Percentiles rank a stretch among this genome's conserved stretches.
Conservation (phyloP, 306 rosid genomes). For the Quercus variabilis region DNA sequence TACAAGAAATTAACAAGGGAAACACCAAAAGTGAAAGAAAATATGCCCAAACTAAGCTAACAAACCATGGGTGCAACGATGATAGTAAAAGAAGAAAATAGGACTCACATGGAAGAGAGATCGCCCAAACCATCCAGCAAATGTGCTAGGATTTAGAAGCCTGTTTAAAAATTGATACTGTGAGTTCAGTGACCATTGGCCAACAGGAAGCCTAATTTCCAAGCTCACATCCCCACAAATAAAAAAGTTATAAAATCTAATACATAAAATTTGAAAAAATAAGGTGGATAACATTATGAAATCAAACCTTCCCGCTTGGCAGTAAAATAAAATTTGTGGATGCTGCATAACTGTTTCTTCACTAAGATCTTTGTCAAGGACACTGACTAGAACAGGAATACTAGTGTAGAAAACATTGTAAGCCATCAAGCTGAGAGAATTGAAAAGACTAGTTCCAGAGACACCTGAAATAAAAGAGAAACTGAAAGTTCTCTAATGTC, state of each 20-base stretch:
- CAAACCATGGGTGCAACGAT: neutral
- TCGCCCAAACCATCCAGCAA: constrained; percentile 99
- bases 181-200: constrained; percentile 13
- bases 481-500: constrained; percentile 55
- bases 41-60: neutral
- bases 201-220: neutral
- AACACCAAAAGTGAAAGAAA: neutral
- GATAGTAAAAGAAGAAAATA: constrained; percentile 7
- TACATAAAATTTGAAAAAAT: neutral
- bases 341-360: constrained; percentile 98
- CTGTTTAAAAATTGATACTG: constrained; percentile 39
- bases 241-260: neutral
- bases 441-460: constrained; percentile 98
- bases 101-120: constrained; percentile 93
- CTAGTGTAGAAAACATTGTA: constrained; percentile 99
- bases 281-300: constrained; percentile 18
- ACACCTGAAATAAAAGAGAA: constrained; percentile 98
- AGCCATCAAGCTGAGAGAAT: constrained; percentile 99
- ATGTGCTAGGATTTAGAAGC: constrained; percentile 95
- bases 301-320: constrained; percentile 96
- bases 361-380: constrained; percentile 93
- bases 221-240: neutral
- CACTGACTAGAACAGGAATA: constrained; percentile 89
- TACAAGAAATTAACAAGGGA: neutral
- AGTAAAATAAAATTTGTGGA: constrained; percentile 97